Conservation (phyloP, 768 basidiomycete species). For the Termitomyces heimii region DNA sequence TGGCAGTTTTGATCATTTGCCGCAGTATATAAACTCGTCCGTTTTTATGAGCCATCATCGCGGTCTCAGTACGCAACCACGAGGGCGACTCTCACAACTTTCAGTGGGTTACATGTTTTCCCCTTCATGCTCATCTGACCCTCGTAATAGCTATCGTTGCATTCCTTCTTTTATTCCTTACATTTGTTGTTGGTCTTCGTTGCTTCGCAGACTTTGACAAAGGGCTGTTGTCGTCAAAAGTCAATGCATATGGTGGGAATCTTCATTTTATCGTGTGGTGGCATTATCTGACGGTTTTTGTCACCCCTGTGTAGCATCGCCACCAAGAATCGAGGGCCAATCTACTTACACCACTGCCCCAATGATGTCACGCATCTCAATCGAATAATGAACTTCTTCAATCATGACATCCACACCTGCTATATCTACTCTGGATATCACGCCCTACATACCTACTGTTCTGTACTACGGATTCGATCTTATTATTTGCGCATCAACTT, state of each 20-base stretch:
- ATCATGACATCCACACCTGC: not conserved
- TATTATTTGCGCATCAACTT: not conserved
- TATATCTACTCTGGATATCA: not conserved
- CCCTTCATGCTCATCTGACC: not conserved
- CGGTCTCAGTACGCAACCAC: constrained; percentile 58
- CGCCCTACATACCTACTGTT: constrained; percentile 5
- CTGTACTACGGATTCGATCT: not conserved
- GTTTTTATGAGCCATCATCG: constrained; percentile 68
- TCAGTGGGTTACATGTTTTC: constrained; percentile 48
- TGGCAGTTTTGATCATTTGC: constrained; percentile 1
- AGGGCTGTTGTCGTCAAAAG: constrained; percentile 70
- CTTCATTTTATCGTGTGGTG: constrained; percentile 17
- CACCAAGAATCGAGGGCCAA: constrained; percentile 37
- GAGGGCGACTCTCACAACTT: constrained; percentile 71
- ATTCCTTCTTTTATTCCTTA: constrained; percentile 67
- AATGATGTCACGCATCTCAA: constrained; percentile 64
- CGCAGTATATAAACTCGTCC: constrained; percentile 78
- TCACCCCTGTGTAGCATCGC: constrained; percentile 35
- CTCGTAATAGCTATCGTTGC: constrained; percentile 57
- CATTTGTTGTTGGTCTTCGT: constrained; percentile 69
- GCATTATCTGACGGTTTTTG: constrained; percentile 28
- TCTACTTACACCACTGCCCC: constrained; percentile 41
- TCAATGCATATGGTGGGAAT: constrained; percentile 66
- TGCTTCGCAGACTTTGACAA: constrained; percentile 82
- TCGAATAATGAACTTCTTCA: constrained; percentile 45